Conservation (phyloP, 441 rosid genomes). For the Erodium trifolium region DNA sequence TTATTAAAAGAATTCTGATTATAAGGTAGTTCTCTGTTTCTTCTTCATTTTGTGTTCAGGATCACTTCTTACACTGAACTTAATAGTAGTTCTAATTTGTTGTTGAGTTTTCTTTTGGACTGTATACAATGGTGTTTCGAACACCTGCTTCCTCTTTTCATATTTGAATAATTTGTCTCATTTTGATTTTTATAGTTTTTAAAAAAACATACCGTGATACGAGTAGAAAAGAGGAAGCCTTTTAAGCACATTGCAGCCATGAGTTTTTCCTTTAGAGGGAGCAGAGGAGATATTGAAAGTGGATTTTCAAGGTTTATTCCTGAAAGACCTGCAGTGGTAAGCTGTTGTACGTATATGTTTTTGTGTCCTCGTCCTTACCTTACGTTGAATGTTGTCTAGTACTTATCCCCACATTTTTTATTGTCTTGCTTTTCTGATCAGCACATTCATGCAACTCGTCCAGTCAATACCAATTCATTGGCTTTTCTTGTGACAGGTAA, state of each 20-base stretch:
- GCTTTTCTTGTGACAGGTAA: conserved; percentile 47
- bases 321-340: conserved; percentile 39
- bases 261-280: conserved; percentile 40
- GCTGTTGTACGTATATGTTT: conserved; percentile 8
- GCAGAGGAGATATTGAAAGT: conserved; percentile 35
- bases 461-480: conserved; percentile 34
- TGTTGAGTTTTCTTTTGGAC: too few species aligned
- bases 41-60: too few species aligned
- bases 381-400: not conserved
- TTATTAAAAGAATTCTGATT: too few species aligned
- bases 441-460: conserved; percentile 35
- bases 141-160: not conserved
- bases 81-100: too few species aligned
- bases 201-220: not conserved
- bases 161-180: not conserved
- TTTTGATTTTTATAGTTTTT: not conserved
- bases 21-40: too few species aligned
- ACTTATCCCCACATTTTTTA: conserved; percentile 3
- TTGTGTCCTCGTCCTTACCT: not conserved
- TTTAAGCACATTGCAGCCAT: conserved; percentile 20
- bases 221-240: not conserved
- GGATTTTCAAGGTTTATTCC: conserved; percentile 35
- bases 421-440: conserved; percentile 12
- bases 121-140: too few species aligned
- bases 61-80: too few species aligned